phyloP scores from a whole-genome alignment of 2,329 filamentous ascomycete genomes.

The Botrytis byssoidea region DNA sequence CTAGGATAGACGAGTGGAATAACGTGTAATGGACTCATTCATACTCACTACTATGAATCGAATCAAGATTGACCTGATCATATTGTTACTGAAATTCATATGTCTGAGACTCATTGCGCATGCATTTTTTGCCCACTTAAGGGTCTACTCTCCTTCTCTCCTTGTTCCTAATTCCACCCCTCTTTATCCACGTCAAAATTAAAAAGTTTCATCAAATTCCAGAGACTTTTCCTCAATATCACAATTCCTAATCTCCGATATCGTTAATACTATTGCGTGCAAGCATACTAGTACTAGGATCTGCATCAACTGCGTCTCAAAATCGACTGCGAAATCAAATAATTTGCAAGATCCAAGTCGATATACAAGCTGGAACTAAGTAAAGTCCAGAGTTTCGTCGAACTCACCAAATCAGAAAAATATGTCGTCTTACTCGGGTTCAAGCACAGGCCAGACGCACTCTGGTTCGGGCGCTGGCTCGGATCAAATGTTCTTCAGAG shows the following conservation, averaged over 20 bases:
- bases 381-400: rapidly evolving
- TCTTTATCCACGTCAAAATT: not conserved
- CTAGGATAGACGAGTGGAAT: no score
- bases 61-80: not conserved
- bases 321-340: not conserved
- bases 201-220: rapidly evolving
- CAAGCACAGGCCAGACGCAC: not conserved
- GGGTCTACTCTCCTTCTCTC: not conserved
- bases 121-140: not conserved
- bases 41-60: not conserved
- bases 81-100: no score
- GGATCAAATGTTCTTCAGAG: not conserved
- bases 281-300: no score
- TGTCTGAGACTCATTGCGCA: not conserved
- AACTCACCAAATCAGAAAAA: no score
- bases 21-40: not conserved
- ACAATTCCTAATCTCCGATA: not conserved
- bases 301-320: no score
- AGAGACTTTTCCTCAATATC: not conserved
- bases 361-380: not conserved
- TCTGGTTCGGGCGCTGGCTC: not conserved
- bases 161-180: not conserved
- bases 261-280: no score
- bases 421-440: not conserved
- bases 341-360: not conserved